Conservation (phyloP, 176 grass and related monocot species). For the Avena eriantha region DNA sequence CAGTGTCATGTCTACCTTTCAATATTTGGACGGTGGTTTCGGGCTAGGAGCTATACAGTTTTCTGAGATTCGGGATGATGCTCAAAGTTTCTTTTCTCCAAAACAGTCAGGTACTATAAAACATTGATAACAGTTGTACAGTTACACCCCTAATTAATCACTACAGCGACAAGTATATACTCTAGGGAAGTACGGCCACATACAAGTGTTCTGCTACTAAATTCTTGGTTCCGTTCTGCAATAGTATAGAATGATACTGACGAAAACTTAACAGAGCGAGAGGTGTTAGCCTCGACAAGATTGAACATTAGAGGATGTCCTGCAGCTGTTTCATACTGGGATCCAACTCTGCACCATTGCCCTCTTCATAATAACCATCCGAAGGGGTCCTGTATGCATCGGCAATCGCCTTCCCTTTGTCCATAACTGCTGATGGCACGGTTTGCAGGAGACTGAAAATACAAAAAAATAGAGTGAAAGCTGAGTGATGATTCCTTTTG, state of each 20-base stretch:
- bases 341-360: slow-evolving; percentile 46
- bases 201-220: not conserved
- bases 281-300: not conserved
- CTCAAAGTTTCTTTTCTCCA: not conserved
- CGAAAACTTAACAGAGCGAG: not conserved
- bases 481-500: not conserved
- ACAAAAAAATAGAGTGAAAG: not conserved
- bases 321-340: slow-evolving; percentile 66
- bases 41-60: not conserved
- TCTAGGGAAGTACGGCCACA: not conserved
- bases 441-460: slow-evolving; percentile 80
- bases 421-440: slow-evolving; percentile 67
- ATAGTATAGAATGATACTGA: not conserved
- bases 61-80: not conserved
- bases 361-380: slow-evolving; percentile 48
- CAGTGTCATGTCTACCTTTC: not conserved
- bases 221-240: not conserved
- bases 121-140: not conserved
- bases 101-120: not conserved
- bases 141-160: not conserved
- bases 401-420: slow-evolving; percentile 97
- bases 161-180: not conserved
- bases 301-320: slow-evolving; percentile 66
- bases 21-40: slow-evolving; percentile 12
- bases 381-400: slow-evolving; percentile 75